phyloP scores from a whole-genome alignment of 768 basidiomycete species.

The Pulveroboletus frians region DNA sequence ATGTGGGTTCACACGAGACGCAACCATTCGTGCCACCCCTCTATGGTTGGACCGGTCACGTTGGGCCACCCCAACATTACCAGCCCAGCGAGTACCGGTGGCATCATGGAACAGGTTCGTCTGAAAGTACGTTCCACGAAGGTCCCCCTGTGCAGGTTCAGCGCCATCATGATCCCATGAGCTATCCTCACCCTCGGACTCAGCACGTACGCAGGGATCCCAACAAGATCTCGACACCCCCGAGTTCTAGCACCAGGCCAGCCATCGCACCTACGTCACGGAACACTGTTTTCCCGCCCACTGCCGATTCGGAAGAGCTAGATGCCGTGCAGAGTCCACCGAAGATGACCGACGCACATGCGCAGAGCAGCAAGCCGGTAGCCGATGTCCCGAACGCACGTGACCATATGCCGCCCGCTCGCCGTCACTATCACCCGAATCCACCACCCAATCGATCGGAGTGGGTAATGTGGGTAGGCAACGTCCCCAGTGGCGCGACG shows the following conservation, averaged over 20 bases:
- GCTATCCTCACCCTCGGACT: conserved; percentile 24
- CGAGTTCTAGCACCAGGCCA: not conserved
- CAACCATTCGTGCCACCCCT: conserved; percentile 12
- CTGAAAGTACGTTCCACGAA: conserved; percentile 27
- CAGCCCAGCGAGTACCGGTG: conserved; percentile 42
- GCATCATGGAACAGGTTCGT: conserved; percentile 38
- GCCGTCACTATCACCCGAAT: conserved; percentile 63
- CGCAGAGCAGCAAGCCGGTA: not conserved
- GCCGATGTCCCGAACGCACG: conserved; percentile 1
- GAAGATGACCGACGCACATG: not conserved
- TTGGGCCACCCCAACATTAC: conserved; percentile 36
- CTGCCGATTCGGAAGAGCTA: conserved; percentile 3
- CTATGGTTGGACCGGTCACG: conserved; percentile 31
- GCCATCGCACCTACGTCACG: not conserved
- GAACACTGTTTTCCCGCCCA: not conserved
- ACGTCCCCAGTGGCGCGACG: conserved; percentile 78
- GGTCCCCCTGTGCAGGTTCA: conserved; percentile 28
- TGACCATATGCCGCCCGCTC: conserved; percentile 32
- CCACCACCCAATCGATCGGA: conserved; percentile 73
- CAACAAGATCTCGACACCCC: conserved; percentile 12
- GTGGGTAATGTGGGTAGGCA: conserved; percentile 97
- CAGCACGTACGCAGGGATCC: conserved; percentile 19
- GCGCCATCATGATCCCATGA: conserved; percentile 25
- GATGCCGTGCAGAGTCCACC: conserved; percentile 2
- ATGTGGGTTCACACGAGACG: conserved; percentile 20